A percentile compares a stretch with the other conserved stretches of the same genome.
Conservation (phyloP, 2,329 filamentous ascomycete species). For the Neopestalotiopsis rosae region DNA sequence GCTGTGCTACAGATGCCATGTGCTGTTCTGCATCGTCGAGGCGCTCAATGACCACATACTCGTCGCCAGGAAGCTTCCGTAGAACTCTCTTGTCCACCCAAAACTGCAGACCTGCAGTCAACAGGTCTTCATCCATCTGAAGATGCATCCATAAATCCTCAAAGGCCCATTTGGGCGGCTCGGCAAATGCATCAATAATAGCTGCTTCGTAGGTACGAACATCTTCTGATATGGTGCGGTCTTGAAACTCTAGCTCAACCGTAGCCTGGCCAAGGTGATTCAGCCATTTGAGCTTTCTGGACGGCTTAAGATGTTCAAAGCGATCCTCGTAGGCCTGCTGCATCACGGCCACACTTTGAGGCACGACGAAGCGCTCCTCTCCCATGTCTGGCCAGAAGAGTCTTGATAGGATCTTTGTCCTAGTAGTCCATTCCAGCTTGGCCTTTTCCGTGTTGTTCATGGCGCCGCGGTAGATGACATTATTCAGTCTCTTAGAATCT, state of each 20-base stretch:
- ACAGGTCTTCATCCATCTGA: conserved; percentile 75
- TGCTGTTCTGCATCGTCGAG: conserved; percentile 48
- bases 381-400: conserved; percentile 91
- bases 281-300: conserved; percentile 88
- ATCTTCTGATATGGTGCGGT: conserved; percentile 75
- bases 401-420: conserved; percentile 86
- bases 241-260: conserved; percentile 82
- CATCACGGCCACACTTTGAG: conserved; percentile 59
- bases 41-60: conserved; percentile 72
- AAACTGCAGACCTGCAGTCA: conserved; percentile 70
- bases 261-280: conserved; percentile 80
- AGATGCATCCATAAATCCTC: conserved; percentile 60
- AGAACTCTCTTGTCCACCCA: conserved; percentile 76
- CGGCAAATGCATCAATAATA: conserved; percentile 80
- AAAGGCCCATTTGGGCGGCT: conserved; percentile 49
- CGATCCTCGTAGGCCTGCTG: conserved; percentile 75
- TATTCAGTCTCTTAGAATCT: conserved; percentile 79
- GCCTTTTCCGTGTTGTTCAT: conserved; percentile 30
- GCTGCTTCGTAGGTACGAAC: conserved; percentile 86
- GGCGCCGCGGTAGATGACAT: conserved; percentile 60
- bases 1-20: conserved; percentile 26
- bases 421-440: conserved; percentile 52
- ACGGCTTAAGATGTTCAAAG: conserved; percentile 81
- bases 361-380: conserved; percentile 71
- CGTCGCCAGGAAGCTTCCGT: conserved; percentile 56